These are phyloP conservation scores for Aspergillus sp. DNA, from an alignment of 2,329 filamentous ascomycete genomes.

Conservation along the genomic window DNA sequence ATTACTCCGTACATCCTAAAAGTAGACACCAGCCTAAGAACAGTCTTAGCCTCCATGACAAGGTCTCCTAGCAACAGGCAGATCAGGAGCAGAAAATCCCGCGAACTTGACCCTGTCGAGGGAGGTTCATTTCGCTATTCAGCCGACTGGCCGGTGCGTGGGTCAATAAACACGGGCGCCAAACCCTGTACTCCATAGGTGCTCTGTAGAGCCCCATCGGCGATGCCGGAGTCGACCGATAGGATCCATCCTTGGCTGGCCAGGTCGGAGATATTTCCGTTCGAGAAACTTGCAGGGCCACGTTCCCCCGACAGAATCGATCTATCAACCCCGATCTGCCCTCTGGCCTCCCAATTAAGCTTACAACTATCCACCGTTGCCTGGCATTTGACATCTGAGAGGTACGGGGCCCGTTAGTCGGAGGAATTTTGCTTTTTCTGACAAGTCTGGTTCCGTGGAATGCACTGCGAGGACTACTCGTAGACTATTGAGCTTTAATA, in stretches of 20 bases:
- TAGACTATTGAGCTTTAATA: neutral
- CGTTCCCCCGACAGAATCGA: constrained; percentile 15
- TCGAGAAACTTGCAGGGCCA: constrained; percentile 17
- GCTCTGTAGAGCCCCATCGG: neutral
- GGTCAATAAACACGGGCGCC: too few species aligned
- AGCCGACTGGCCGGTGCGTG: too few species aligned
- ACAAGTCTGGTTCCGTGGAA: neutral
- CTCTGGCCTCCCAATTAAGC: constrained; percentile 9
- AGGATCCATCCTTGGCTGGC: neutral
- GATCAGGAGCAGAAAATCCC: too few species aligned
- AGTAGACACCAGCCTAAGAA: too few species aligned
- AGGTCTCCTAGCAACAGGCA: too few species aligned
- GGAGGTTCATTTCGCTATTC: too few species aligned
- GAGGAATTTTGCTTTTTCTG: neutral
- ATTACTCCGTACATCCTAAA: too few species aligned
- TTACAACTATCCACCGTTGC: constrained; percentile 10
- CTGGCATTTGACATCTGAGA: constrained; percentile 10
- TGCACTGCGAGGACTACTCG: neutral
- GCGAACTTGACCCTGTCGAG: too few species aligned
- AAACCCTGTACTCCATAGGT: too few species aligned
- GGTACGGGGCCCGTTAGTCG: neutral
- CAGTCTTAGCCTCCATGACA: too few species aligned
- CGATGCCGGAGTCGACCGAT: constrained; percentile 2
- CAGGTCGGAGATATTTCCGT: constrained; percentile 11
- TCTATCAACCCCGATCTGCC: constrained; percentile 11